Conservation (phyloP, 331 rosid genomes). For the Stylosanthes scabra region DNA sequence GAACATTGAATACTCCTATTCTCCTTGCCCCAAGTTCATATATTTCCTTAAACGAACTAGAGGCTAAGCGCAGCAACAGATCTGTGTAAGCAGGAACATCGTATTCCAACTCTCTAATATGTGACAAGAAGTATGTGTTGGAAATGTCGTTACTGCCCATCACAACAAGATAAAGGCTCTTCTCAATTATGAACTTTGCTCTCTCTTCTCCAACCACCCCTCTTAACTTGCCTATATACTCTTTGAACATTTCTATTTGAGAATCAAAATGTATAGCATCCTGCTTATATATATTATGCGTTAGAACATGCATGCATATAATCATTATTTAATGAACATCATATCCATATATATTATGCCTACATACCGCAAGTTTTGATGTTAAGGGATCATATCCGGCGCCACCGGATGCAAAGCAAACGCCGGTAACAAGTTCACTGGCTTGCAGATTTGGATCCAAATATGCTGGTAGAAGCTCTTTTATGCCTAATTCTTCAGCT, state of each 20-base stretch:
- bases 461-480: conserved; percentile 65
- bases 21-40: conserved; percentile 62
- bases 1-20: conserved; percentile 54
- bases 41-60: conserved; percentile 51
- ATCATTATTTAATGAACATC: no score
- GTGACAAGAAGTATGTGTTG: conserved; percentile 47
- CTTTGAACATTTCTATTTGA: conserved; percentile 55
- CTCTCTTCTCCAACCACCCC: conserved; percentile 49
- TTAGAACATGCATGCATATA: no score
- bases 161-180: conserved; percentile 43
- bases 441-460: conserved; percentile 52
- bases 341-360: no score
- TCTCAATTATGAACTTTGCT: conserved; percentile 51
- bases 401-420: conserved; percentile 74
- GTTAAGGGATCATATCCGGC: conserved; percentile 76
- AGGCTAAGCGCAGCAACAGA: conserved; percentile 44
- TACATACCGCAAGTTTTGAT: conserved; percentile 41
- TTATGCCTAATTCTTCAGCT: conserved; percentile 67
- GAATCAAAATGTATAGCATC: conserved; percentile 40
- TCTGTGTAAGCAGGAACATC: conserved; percentile 59
- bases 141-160: conserved; percentile 71
- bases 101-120: conserved; percentile 33
- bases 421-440: conserved; percentile 64
- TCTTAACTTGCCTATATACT: conserved; percentile 58
- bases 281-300: conserved; percentile 29